A percentile compares a stretch with the other conserved stretches of the same genome.
phyloP scores from a whole-genome alignment of 73 alveolate species.

The Stentor coeruleus region DNA sequence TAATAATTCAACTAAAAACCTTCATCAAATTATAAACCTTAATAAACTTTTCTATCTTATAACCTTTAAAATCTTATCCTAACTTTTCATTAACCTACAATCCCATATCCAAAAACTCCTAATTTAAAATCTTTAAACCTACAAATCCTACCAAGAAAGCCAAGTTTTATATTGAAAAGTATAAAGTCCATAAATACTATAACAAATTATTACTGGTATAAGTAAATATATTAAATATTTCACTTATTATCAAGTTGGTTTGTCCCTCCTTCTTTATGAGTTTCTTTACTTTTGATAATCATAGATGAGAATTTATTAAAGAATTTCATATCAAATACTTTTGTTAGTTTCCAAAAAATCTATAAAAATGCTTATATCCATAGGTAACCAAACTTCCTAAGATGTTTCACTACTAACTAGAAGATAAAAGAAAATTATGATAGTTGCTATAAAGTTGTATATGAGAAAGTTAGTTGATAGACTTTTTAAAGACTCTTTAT shows the following conservation, averaged over 20 bases:
- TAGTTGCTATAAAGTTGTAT: conserved; percentile 34
- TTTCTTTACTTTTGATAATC: conserved; percentile 35
- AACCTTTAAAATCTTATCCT: too few relatives aligned
- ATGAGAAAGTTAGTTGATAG: conserved; percentile 54
- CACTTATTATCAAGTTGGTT: conserved; percentile 78
- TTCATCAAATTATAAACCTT: too few relatives aligned
- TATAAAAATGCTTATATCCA: conserved; percentile 56
- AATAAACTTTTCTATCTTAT: too few relatives aligned
- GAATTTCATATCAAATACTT: conserved; percentile 48
- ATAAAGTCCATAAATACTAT: conserved; percentile 66
- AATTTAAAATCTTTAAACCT: conserved; percentile 77
- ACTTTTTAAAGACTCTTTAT: conserved; percentile 59
- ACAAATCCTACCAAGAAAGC: conserved; percentile 76
- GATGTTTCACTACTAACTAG: conserved; percentile 67
- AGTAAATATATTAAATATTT: conserved; percentile 55
- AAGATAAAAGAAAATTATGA: conserved; percentile 63
- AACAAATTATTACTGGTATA: conserved; percentile 68
- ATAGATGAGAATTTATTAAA: conserved; percentile 54
- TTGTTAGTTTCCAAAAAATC: conserved; percentile 64
- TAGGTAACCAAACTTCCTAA: conserved; percentile 43
- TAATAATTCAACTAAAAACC: too few relatives aligned
- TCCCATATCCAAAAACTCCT: too few relatives aligned
- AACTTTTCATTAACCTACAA: too few relatives aligned
- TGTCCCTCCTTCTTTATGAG: conserved; percentile 29
- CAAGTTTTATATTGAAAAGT: conserved; percentile 75